phyloP scores from a whole-genome alignment of 1,284 basidiomycete species.

The Takashimella koratensis region DNA sequence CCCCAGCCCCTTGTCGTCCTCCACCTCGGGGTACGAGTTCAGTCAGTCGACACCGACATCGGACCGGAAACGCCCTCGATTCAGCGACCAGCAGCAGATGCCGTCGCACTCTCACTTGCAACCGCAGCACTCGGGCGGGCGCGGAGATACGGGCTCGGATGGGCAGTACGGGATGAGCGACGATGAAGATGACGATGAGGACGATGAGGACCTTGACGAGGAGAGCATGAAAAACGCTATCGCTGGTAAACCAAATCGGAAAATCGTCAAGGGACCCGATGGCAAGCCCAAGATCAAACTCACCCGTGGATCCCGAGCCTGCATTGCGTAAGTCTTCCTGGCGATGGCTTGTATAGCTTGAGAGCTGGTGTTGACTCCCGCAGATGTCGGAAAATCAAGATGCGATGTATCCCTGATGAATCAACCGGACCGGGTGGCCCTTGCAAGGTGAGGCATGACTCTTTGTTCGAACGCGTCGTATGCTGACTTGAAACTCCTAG shows the following conservation, averaged over 20 bases:
- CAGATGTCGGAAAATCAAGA: slow-evolving; percentile 85
- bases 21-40: neutral
- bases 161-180: neutral
- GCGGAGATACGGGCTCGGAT: neutral
- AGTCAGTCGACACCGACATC: slow-evolving; percentile 10
- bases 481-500: slow-evolving; percentile 42
- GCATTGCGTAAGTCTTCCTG: slow-evolving; percentile 33
- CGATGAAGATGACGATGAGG: slow-evolving; percentile 31
- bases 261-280: slow-evolving; percentile 29
- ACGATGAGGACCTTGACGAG: slow-evolving; percentile 34
- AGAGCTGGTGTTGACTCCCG: slow-evolving; percentile 1
- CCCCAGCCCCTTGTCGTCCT: neutral
- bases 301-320: slow-evolving; percentile 66
- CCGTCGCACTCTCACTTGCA: neutral
- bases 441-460: no score
- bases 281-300: slow-evolving; percentile 66
- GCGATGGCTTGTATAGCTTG: no score
- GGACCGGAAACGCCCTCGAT: slow-evolving; percentile 8
- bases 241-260: slow-evolving; percentile 18
- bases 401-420: slow-evolving; percentile 93
- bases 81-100: neutral
- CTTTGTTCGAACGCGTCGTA: no score
- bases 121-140: neutral
- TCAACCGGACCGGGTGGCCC: slow-evolving; percentile 65
- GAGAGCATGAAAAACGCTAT: slow-evolving; percentile 17